These are phyloP conservation scores for Phellinidium pouzarii DNA, from an alignment of 1,284 basidiomycete genomes.

Conservation along the genomic window DNA sequence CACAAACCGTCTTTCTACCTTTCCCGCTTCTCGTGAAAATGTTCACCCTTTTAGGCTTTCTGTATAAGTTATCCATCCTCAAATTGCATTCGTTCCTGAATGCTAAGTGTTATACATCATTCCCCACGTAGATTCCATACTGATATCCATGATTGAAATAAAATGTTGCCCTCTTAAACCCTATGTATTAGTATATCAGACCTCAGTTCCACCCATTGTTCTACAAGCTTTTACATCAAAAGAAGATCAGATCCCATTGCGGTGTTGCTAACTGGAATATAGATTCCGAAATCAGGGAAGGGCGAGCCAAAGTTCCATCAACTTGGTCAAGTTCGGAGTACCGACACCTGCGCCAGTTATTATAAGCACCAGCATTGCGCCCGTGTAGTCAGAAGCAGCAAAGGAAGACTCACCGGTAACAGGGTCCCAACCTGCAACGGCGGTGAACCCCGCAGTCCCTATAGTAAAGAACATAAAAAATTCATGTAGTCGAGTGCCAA, in stretches of 20 bases:
- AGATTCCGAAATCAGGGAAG: too few relatives aligned
- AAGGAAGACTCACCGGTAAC: slow-evolving; percentile 19
- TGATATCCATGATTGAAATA: neutral
- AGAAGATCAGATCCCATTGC: too few relatives aligned
- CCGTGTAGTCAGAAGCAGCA: neutral
- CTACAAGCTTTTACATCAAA: neutral
- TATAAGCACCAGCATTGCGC: neutral
- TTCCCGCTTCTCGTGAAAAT: neutral
- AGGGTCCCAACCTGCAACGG: slow-evolving; percentile 25
- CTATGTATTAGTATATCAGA: neutral
- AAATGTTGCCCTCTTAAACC: neutral
- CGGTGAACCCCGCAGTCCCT: slow-evolving; percentile 23
- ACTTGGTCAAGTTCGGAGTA: slow-evolving; percentile 19
- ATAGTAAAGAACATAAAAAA: neutral
- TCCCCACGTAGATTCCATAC: neutral
- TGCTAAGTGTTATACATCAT: neutral
- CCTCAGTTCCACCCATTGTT: neutral
- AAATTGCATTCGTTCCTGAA: neutral
- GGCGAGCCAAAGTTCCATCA: slow-evolving; percentile 19
- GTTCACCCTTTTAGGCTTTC: neutral
- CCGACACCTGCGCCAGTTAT: slow-evolving; percentile 15
- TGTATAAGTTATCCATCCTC: neutral
- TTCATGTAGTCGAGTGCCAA: neutral
- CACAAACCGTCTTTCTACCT: neutral
- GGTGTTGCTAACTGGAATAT: too few relatives aligned